A percentile compares a stretch with the other conserved stretches of the same genome.
These are phyloP conservation scores for Trypanosoma lewisi DNA, from an alignment of 208 protist species.

Conservation along the genomic window DNA sequence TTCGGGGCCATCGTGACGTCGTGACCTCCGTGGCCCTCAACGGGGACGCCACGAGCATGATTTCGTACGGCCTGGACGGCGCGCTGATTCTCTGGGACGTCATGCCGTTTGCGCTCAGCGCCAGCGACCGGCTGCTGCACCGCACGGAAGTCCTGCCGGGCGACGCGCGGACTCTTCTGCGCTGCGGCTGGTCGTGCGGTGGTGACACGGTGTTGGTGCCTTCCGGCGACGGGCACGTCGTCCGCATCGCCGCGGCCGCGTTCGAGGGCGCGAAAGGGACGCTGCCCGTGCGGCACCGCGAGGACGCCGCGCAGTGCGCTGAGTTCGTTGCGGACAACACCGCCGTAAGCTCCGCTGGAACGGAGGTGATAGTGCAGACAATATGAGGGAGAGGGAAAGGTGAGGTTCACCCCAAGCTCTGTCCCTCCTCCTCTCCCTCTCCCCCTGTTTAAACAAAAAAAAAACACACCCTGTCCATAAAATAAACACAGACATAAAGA, in stretches of 20 bases:
- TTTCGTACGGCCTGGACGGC: constrained; percentile 59
- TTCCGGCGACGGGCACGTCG: constrained; percentile 16
- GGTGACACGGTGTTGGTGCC: constrained; percentile 20
- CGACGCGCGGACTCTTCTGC: constrained; percentile 37
- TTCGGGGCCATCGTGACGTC: constrained; percentile 35
- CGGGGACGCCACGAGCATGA: constrained; percentile 33
- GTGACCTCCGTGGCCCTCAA: constrained; percentile 29
- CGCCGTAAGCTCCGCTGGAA: constrained; percentile 35
- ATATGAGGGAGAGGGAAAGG: constrained; percentile 26
- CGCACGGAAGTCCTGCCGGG: constrained; percentile 31
- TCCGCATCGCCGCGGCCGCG: constrained; percentile 7
- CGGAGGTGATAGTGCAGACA: constrained; percentile 33
- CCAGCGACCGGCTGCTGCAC: constrained; percentile 44
- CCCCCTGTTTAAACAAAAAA: not conserved
- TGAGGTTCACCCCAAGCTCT: no score
- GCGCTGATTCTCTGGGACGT: constrained; percentile 45
- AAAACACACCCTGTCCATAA: not conserved
- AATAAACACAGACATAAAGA: not conserved
- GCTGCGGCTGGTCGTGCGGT: constrained; percentile 38
- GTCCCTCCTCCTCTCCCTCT: no score
- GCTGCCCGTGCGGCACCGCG: constrained; percentile 14
- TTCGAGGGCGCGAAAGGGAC: not conserved
- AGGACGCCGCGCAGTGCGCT: constrained; percentile 30
- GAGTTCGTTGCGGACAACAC: constrained; percentile 29
- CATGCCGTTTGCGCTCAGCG: constrained; percentile 68